phyloP scores from a whole-genome alignment of 345 rosid species.

The Sapria himalayana region DNA sequence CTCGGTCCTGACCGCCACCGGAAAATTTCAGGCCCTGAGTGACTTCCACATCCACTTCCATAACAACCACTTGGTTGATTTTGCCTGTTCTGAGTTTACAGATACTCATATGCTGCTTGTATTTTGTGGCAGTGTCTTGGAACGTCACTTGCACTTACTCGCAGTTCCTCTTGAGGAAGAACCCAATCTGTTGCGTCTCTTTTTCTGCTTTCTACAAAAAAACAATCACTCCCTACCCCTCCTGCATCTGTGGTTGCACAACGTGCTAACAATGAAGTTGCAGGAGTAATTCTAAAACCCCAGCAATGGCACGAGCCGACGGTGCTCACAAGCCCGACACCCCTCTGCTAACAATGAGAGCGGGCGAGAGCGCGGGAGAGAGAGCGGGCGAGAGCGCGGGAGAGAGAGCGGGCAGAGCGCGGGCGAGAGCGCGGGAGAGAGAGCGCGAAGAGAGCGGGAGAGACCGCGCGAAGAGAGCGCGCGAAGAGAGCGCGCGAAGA shows the following conservation, averaged over 20 bases:
- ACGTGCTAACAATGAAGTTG: background rate
- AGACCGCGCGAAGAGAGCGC: no score
- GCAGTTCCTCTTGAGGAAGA: constrained; percentile 53
- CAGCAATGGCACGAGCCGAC: constrained; percentile 31
- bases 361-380: no score
- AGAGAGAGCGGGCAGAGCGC: no score
- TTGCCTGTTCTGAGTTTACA: no score
- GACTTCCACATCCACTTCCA: no score
- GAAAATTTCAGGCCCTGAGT: constrained; percentile 66
- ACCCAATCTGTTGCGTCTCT: constrained; percentile 72
- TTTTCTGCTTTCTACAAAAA: constrained; percentile 79
- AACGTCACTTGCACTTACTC: constrained; percentile 85
- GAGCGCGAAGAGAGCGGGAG: no score
- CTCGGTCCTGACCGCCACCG: constrained; percentile 42
- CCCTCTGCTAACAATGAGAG: constrained; percentile 35
- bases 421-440: no score
- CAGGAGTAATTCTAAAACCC: constrained; percentile 59
- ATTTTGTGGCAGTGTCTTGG: constrained; percentile 96
- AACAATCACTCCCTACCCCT: constrained; percentile 59
- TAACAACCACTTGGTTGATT: no score
- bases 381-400: no score
- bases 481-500: no score
- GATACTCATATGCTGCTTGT: no score
- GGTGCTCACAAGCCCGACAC: constrained; percentile 37
- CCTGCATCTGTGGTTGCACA: constrained; percentile 68